Evolutionary conservation across 805 yeast genomes (phyloP), one percentile per base, ranked within the genome.

Genomic region (Suhomyces emberorum): DNA sequence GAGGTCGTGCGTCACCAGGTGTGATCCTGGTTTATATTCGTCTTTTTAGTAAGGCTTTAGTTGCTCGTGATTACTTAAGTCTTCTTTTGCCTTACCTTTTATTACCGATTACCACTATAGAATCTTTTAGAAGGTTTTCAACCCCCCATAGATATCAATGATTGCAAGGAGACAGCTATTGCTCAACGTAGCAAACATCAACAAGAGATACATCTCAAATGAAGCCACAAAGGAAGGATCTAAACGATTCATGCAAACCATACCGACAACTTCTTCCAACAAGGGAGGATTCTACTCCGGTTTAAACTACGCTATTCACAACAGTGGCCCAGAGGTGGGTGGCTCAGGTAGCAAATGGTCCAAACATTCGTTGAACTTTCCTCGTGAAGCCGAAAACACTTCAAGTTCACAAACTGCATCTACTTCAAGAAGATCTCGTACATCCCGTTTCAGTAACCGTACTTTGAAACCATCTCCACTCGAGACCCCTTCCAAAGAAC

Each of bases 161-260:
- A 31, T 41, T 15, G 23, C 41, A 10, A 34, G 37, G 22, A 41
- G 44, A 41, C 17, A 37, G n/a, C n/a, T 34, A 22, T 29, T 30
- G 30, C 34, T 20, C 3, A 28, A 18, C 20, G 15, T 43, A 15
- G 14, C 35, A 7, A 25, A 27, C 22, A 17, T 38, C 10, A 30
- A 23, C 8, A 39, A 22, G 16, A 43, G 56, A 28, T 47, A 33
- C 30, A 43, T 46, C 14, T 53, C 59, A 7, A 54, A 52, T 15
- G 57, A 51, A 32, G 20, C 38, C 34, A 32, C 40, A 31, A 47
- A 50, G 34, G 52, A 48, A 19, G 54, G 51, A 7, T 44, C 59
- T 23, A 59, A 51, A 38, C 43, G 69, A 39, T 62, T 52, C 43
- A 59, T 63, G 47, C 68, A 61, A 43, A 63, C 69, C 3, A 59